Conservation (phyloP, 139 green algal genomes). For the Haematococcus lacustris region DNA sequence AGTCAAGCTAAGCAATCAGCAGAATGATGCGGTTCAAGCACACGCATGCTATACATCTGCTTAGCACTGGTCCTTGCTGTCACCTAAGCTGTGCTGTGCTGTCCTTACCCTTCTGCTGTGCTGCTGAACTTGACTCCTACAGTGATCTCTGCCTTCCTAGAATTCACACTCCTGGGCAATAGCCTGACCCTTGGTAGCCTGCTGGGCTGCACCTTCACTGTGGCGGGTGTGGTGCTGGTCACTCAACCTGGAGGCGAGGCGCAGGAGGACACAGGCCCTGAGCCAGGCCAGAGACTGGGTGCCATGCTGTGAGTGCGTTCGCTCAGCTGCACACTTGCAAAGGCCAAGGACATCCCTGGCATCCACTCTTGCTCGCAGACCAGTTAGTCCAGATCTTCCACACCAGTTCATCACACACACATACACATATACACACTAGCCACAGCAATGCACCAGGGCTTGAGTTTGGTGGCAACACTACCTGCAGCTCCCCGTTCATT, state of each 20-base stretch:
- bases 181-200: slow-evolving; percentile 4
- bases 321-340: no score
- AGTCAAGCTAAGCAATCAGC: not conserved
- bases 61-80: no score
- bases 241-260: not conserved
- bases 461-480: not conserved
- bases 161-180: slow-evolving; percentile 14
- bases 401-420: not conserved
- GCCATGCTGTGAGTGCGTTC: no score
- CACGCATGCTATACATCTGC: not conserved
- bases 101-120: no score
- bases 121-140: not conserved
- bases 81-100: no score
- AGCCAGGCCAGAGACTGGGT: not conserved
- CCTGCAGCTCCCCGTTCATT: not conserved
- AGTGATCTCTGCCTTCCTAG: slow-evolving; percentile 3
- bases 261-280: not conserved
- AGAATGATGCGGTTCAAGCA: not conserved
- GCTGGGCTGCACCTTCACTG: slow-evolving; percentile 18
- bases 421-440: no score
- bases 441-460: not conserved
- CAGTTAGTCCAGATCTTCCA: no score
- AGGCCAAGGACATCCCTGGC: no score
- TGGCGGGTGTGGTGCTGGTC: slow-evolving; percentile 2
- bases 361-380: no score